Evolutionary conservation across 1,284 basidiomycete genomes (phyloP), one percentile per base, ranked within the genome.

Genomic region (Grifola frondosa): DNA sequence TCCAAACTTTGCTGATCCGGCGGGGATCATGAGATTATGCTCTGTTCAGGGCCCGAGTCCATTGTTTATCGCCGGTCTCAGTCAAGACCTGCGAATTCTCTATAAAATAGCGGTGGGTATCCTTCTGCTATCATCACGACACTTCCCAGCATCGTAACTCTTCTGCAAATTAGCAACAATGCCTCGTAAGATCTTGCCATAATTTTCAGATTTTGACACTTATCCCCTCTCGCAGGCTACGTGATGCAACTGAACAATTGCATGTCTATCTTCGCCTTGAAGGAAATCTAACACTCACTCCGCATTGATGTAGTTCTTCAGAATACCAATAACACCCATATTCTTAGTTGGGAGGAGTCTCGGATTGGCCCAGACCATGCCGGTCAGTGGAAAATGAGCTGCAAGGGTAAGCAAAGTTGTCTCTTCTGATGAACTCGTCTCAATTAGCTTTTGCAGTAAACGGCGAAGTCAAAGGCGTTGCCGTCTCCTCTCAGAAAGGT

Each of bases 161-260:
- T 23, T 23, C 1, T 23, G n/a, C 30, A n/a, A n/a, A n/a, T n/a
- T n/a, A n/a, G n/a, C n/a, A 26, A 5, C 31, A 22, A 49, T 49
- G 47, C 34, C 43, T 20, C 47, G 47, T 49, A 36, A 10, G 47
- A 3, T 4, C 16, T 25, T 37, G 17, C 13, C 21, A 3, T 13
- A 5, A 11, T n/a, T 8, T 2, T 13, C 12, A 12, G 9, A 7
- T 25, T 15, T 9, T 7, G 5, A 5, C 10, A 30, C 42, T 29
- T 4, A 40, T 12, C 19, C 16, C 10, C 21, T 6, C 5, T 6
- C 11, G 3, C 49, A 76, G 75, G 59, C 46, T 66, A 66, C 50
- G 53, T 69, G 37, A 77, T 76, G 5, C 56, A 57, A 15, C 63
- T 83, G 38, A 64, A 83, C 59, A 83, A 83, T 58, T 66, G 81